These are phyloP conservation scores for Colletotrichum higginsianum DNA, from an alignment of 2,329 filamentous ascomycete genomes.

Conservation along the genomic window DNA sequence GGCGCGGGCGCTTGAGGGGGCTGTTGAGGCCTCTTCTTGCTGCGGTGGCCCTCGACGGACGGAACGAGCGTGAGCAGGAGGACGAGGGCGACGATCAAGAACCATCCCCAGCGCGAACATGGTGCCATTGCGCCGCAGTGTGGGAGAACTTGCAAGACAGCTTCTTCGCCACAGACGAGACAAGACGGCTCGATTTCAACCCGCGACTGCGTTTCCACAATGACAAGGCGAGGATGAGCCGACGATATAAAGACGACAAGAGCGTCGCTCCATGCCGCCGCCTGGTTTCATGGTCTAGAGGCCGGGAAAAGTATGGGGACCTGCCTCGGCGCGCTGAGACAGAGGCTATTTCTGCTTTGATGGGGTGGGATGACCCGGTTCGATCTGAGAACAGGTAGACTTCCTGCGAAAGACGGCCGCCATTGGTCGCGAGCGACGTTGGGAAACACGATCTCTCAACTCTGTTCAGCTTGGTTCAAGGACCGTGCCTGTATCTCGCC, in stretches of 20 bases:
- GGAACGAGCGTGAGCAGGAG: conserved; percentile 10
- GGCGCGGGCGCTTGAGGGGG: not conserved
- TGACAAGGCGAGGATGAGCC: not conserved
- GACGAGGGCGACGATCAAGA: not conserved
- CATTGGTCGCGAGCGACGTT: conserved; percentile 6
- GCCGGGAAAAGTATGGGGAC: not conserved
- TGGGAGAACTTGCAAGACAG: no score
- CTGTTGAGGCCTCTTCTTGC: not conserved
- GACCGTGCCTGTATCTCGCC: not conserved
- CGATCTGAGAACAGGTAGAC: not conserved
- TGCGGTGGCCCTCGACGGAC: conserved; percentile 1
- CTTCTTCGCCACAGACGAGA: not conserved
- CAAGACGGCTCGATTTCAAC: not conserved
- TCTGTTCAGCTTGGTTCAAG: not conserved
- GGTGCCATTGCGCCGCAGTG: conserved; percentile 20
- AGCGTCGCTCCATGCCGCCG: conserved; percentile 13
- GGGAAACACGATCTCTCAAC: not conserved
- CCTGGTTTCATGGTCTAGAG: conserved; percentile 10
- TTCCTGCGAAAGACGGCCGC: not conserved
- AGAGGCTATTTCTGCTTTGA: conserved; percentile 41
- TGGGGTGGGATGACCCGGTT: conserved; percentile 14
- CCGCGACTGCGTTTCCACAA: not conserved
- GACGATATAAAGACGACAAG: conserved; percentile 25
- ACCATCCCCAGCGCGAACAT: conserved; percentile 14
- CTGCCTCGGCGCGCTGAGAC: conserved; percentile 22